A percentile compares a stretch with the other conserved stretches of the same genome.
Evolutionary conservation across 495 filamentous ascomycete species (phyloP).

Genomic region (Hypoxylon intermedium): DNA sequence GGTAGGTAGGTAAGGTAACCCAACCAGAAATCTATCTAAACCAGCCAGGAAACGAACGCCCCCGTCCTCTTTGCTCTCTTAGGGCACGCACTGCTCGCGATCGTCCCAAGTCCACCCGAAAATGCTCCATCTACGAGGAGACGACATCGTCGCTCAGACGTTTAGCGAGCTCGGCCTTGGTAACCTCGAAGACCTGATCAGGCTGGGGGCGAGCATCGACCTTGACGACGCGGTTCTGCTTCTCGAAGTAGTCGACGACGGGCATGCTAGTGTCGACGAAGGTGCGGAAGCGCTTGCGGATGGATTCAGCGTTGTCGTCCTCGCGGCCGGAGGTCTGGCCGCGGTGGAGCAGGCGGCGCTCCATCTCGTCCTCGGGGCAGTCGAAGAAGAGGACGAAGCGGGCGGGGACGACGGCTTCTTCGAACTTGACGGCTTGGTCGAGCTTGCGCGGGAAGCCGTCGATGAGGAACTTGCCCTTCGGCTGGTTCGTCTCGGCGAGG

Average conservation of each 20-base stretch:
- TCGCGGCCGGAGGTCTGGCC: constrained; percentile 89
- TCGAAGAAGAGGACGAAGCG: constrained; percentile 89
- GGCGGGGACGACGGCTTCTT: constrained; percentile 82
- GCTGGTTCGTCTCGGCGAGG: constrained; percentile 47
- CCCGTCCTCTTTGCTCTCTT: too few species aligned
- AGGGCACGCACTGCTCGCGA: too few species aligned
- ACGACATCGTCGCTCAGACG: constrained; percentile 38
- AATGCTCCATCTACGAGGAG: too few species aligned
- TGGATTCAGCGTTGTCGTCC: constrained; percentile 94
- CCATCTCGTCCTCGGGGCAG: constrained; percentile 87
- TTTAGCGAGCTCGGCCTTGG: constrained; percentile 56
- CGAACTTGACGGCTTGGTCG: constrained; percentile 94
- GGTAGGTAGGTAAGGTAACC: too few species aligned
- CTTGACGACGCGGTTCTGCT: constrained; percentile 77
- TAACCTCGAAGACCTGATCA: constrained; percentile 76
- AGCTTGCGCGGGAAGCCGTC: constrained; percentile 97
- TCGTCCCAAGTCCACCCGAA: too few species aligned
- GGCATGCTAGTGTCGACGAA: constrained; percentile 97
- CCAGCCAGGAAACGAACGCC: too few species aligned
- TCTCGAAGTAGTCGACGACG: constrained; percentile 84
- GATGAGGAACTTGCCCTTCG: constrained; percentile 76
- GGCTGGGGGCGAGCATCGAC: constrained; percentile 70
- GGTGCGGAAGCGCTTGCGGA: constrained; percentile 91
- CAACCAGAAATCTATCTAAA: too few species aligned
- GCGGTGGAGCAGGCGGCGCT: constrained; percentile 79